These are phyloP conservation scores for Dictyostelium intermedium DNA, from an alignment of 78 protist genomes.

Conservation along the genomic window DNA sequence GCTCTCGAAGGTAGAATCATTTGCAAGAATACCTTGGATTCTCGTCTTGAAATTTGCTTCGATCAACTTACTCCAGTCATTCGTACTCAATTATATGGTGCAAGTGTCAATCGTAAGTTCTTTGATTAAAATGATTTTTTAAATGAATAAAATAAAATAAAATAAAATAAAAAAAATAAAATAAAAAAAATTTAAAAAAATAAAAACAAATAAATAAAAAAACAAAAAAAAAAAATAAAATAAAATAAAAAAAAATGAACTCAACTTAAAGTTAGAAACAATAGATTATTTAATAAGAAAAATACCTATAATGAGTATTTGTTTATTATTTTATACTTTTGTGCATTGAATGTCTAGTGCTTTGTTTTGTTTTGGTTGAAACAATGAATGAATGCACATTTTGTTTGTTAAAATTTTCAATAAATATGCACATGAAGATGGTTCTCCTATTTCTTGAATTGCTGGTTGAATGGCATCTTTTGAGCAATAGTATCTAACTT, in stretches of 20 bases:
- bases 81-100: slow-evolving; percentile 75
- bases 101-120: slow-evolving; percentile 41
- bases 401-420: slow-evolving; percentile 15
- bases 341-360: slow-evolving; percentile 25
- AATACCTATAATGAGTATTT: background rate
- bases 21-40: slow-evolving; percentile 85
- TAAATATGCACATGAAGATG: slow-evolving; percentile 37
- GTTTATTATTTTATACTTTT: background rate
- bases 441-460: slow-evolving; percentile 44
- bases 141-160: background rate
- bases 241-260: background rate
- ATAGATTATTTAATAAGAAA: too few relatives aligned
- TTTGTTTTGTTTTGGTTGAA: slow-evolving; percentile 44
- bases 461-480: background rate
- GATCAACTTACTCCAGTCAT: slow-evolving; percentile 83
- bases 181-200: background rate
- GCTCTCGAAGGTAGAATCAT: slow-evolving; percentile 78
- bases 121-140: slow-evolving; percentile 54
- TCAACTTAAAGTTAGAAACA: too few relatives aligned
- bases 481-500: slow-evolving; percentile 53
- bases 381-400: slow-evolving; percentile 65
- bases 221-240: background rate
- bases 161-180: background rate
- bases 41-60: slow-evolving; percentile 83
- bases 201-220: background rate